A percentile compares a stretch with the other conserved stretches of the same genome.
phyloP scores from a whole-genome alignment of 2,329 filamentous ascomycete species.

The Fusarium tuaranense region DNA sequence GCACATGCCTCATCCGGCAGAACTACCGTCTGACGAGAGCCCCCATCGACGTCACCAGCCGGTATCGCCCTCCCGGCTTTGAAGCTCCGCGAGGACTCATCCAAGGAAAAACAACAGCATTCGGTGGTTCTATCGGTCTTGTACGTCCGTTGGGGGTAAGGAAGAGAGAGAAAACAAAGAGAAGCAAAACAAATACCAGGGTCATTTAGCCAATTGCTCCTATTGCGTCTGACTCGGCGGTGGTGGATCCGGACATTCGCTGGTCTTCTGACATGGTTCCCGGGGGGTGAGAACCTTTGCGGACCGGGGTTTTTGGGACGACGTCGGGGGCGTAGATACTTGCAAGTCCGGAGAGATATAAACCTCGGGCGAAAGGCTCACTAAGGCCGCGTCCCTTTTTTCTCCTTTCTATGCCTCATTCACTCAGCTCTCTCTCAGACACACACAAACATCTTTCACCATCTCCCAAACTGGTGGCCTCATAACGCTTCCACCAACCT shows the following conservation, averaged over 20 bases:
- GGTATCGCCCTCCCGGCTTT: neutral
- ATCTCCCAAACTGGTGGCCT: neutral
- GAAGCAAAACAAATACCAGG: neutral
- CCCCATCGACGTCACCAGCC: slow-evolving; percentile 5
- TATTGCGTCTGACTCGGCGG: slow-evolving; percentile 4
- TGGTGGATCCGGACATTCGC: slow-evolving; percentile 2
- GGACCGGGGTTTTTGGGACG: slow-evolving; percentile 24
- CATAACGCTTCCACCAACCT: neutral
- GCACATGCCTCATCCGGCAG: neutral
- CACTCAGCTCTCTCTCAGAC: neutral
- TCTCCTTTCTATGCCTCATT: neutral
- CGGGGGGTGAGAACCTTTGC: slow-evolving; percentile 34
- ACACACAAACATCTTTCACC: neutral
- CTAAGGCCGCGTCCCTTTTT: neutral
- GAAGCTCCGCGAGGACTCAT: neutral
- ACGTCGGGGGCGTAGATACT: slow-evolving; percentile 21
- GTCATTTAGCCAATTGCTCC: slow-evolving; percentile 18
- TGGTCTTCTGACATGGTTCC: slow-evolving; percentile 19
- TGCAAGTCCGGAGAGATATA: slow-evolving; percentile 12
- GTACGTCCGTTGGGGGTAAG: slow-evolving; percentile 1
- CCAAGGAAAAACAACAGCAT: slow-evolving; percentile 23
- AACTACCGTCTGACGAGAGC: neutral
- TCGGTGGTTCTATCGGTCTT: slow-evolving; percentile 2
- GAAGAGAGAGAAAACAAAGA: neutral
- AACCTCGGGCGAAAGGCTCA: neutral